These are phyloP conservation scores for Pulveroboletus sp. DNA, from an alignment of 768 basidiomycete species.

Conservation along the genomic window DNA sequence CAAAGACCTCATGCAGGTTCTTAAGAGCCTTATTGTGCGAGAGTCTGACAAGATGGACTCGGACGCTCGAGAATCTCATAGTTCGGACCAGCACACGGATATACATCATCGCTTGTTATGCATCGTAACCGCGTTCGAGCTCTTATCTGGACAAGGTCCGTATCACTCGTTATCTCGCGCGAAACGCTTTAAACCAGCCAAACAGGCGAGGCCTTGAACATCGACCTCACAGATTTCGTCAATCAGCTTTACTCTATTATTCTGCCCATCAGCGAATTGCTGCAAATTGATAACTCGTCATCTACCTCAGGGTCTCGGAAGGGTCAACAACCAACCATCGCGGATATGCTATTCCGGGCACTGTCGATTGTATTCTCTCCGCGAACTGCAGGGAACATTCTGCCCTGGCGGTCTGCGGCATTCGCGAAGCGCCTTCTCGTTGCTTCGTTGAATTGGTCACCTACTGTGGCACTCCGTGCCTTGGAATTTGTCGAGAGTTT, in stretches of 20 bases:
- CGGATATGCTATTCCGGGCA: conserved; percentile 83
- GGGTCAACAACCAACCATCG: conserved; percentile 35
- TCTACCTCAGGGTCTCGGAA: conserved; percentile 25
- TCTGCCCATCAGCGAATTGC: conserved; percentile 62
- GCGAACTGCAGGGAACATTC: conserved; percentile 50
- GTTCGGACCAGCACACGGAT: conserved; percentile 34
- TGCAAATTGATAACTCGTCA: conserved; percentile 56
- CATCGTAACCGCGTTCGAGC: conserved; percentile 95
- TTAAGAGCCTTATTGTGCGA: conserved; percentile 70
- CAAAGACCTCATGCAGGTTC: conserved; percentile 84
- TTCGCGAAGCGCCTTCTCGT: conserved; percentile 91
- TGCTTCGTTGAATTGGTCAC: conserved; percentile 78
- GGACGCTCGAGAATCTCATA: conserved; percentile 30
- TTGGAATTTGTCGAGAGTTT: conserved; percentile 72
- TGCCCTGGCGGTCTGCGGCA: conserved; percentile 78
- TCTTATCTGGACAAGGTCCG: conserved; percentile 91
- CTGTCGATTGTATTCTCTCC: conserved; percentile 80
- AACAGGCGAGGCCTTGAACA: conserved; percentile 92
- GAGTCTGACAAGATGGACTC: conserved; percentile 41
- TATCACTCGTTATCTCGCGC: conserved; percentile 7
- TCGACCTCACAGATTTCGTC: conserved; percentile 90
- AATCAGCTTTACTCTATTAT: conserved; percentile 80
- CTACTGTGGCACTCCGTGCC: conserved; percentile 57
- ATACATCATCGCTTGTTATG: conserved; percentile 69
- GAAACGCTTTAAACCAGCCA: neutral